Percentiles rank a stretch among this genome's conserved stretches.
Conservation (phyloP, 2,329 filamentous ascomycete genomes). For the Neofusicoccum laricinum region DNA sequence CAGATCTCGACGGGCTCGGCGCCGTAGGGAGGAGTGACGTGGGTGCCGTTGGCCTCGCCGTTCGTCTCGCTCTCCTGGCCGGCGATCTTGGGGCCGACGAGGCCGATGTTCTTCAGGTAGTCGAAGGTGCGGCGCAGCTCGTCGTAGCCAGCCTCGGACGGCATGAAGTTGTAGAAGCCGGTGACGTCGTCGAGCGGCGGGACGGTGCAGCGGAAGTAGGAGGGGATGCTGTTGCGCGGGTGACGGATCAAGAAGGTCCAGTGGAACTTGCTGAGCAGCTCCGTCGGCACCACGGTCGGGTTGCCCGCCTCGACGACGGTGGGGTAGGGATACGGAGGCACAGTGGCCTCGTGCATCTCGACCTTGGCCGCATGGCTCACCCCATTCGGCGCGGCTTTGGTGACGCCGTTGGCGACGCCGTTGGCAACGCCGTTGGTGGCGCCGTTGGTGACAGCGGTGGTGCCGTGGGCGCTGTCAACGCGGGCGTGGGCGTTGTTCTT, state of each 20-base stretch:
- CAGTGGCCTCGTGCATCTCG: conserved; percentile 17
- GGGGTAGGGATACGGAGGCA: conserved; percentile 56
- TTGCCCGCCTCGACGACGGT: conserved; percentile 66
- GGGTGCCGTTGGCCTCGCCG: conserved; percentile 1
- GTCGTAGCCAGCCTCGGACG: conserved; percentile 82
- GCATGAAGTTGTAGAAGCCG: conserved; percentile 83
- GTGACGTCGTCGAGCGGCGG: conserved; percentile 80
- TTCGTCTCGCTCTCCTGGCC: conserved; percentile 29
- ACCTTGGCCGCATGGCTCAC: conserved; percentile 25
- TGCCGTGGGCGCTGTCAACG: conserved; percentile 30
- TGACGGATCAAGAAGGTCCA: conserved; percentile 97
- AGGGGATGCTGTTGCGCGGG: conserved; percentile 86
- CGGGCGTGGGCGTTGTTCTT: conserved; percentile 21
- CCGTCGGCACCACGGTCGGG: conserved; percentile 77
- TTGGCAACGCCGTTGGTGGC: neutral
- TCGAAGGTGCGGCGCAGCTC: conserved; percentile 87
- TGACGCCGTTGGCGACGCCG: too few species aligned
- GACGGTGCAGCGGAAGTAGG: conserved; percentile 90
- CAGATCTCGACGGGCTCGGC: conserved; percentile 63
- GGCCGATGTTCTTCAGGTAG: conserved; percentile 66
- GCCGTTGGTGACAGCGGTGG: conserved; percentile 22
- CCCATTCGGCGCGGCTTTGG: conserved; percentile 32
- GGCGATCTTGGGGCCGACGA: conserved; percentile 68
- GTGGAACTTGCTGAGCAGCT: conserved; percentile 75
- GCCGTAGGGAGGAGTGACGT: conserved; percentile 19